phyloP scores from a whole-genome alignment of 257 asterid species.

The Solanum chaucha region DNA sequence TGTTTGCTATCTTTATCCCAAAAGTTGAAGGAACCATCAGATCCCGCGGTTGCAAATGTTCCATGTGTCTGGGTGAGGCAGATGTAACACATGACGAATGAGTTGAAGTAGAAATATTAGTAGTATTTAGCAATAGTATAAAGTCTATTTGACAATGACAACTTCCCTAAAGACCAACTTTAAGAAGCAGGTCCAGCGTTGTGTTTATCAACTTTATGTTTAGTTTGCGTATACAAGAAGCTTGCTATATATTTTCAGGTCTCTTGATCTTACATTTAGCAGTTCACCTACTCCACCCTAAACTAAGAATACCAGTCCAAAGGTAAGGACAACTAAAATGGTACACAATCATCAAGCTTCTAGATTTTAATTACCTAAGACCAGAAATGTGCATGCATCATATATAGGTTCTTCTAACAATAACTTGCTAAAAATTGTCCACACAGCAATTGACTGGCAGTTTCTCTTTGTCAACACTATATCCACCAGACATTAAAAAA shows the following conservation, averaged over 20 bases:
- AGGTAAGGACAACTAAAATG: background rate
- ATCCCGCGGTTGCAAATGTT: slow-evolving; percentile 92
- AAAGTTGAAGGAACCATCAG: slow-evolving; percentile 90
- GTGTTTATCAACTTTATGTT: background rate
- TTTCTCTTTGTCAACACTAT: background rate
- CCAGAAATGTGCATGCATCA: background rate
- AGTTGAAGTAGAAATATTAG: background rate
- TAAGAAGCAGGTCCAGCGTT: background rate
- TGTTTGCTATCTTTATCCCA: slow-evolving; percentile 99
- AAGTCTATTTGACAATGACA: background rate
- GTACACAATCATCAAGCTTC: background rate
- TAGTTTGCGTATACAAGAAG: background rate
- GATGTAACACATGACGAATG: background rate
- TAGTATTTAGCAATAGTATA: background rate
- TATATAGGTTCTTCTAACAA: background rate
- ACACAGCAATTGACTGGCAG: background rate
- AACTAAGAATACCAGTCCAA: background rate
- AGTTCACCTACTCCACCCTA: background rate
- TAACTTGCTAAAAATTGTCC: background rate
- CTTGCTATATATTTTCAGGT: background rate
- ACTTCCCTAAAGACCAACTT: background rate
- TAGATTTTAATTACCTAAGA: background rate
- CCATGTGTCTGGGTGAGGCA: slow-evolving; percentile 52
- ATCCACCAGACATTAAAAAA: background rate
- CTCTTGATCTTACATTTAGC: background rate